Evolutionary conservation across 805 yeast genomes (phyloP), one percentile per base, ranked within the genome.

Genomic region (Blastobotrys attinorum): DNA sequence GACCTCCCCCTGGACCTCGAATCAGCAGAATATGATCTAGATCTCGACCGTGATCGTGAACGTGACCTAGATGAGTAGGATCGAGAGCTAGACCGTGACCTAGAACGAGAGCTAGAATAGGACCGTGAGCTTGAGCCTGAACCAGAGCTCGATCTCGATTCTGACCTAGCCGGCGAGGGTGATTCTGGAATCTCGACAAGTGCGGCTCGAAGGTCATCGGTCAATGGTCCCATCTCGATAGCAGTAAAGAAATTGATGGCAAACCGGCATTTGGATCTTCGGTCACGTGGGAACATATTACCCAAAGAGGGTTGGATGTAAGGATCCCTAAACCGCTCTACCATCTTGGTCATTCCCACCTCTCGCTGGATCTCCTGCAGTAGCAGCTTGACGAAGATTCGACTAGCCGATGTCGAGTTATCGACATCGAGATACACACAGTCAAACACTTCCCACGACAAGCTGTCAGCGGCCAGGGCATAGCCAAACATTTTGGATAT

Each of bases 241-340:
- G 97, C 96, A 0, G 97, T 90, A 62, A 90, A 90, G 59, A 73
- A 90, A 58, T 90, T 90, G 58, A 88, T 87, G 1, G 94, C 73
- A 59, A 89, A 90, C 47, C 90, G 42, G 2, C 64, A 57, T 22
- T 64, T 62, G 5, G 41, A 53, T 34, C 51, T 52, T 15, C 62
- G 61, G 13, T 62, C 62, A 17, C 58, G 40, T 51, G 96, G 96
- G 55, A 89, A 84, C 31, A 89, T 51, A 0, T 86, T 86, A 1
- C 47, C 51, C 25, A 82, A 46, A 38, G 53, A 71, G 0, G 74
- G 72, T 40, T 68, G 67, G 15, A 77, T 65, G 45, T 73, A 73
- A 0, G 70, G 73, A 46, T 82, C 84, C 2, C 62, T 53, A 4
- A 85, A 55, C 38, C 83, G 65, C 20, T 59, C 66, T 42, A 68